Conservation (phyloP, 78 protist genomes). For the Dictyostelium intermedium region DNA sequence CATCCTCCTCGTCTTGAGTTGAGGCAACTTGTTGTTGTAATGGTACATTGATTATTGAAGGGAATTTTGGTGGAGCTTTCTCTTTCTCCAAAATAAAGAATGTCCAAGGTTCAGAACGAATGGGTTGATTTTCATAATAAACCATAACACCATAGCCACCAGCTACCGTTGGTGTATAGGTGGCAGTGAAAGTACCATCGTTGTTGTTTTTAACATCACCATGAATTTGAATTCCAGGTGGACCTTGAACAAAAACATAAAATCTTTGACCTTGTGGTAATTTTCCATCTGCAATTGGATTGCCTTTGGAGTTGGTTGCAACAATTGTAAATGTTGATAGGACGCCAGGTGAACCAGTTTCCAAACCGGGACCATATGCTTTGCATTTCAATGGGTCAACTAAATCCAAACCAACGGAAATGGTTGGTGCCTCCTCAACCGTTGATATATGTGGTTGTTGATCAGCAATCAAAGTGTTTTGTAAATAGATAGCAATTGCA, state of each 20-base stretch:
- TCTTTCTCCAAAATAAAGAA: conserved; percentile 21
- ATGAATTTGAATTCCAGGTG: conserved; percentile 81
- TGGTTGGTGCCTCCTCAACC: neutral
- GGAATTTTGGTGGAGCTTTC: neutral
- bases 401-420: neutral
- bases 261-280: conserved; percentile 45
- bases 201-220: conserved; percentile 69
- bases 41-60: neutral
- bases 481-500: conserved; percentile 76
- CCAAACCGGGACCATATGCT: conserved; percentile 32
- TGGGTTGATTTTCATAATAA: conserved; percentile 9
- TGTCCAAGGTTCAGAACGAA: conserved; percentile 25
- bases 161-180: conserved; percentile 67
- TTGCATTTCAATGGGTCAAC: neutral
- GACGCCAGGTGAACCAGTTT: conserved; percentile 11
- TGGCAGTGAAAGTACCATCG: conserved; percentile 71
- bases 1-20: conserved; percentile 29
- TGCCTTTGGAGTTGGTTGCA: conserved; percentile 30
- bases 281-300: neutral
- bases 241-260: conserved; percentile 71
- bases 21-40: neutral
- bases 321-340: conserved; percentile 47
- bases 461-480: conserved; percentile 17
- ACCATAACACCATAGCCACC: conserved; percentile 80
- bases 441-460: conserved; percentile 41